phyloP scores from a whole-genome alignment of 345 rosid genomes.

The Eucalyptus cladocalyx region DNA sequence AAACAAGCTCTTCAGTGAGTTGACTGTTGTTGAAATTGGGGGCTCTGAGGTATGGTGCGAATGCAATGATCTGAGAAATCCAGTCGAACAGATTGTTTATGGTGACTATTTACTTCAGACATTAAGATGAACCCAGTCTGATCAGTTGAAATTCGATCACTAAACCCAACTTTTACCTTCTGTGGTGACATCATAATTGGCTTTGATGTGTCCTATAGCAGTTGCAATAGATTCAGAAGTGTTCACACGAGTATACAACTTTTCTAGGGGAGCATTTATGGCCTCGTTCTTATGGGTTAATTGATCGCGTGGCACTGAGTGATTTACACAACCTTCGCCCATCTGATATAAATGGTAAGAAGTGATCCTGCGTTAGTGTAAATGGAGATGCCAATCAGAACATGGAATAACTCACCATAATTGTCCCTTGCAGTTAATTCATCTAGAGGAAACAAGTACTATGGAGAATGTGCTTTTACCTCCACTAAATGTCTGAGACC shows the following conservation, averaged over 20 bases:
- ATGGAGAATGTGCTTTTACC: neutral
- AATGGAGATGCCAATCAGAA: neutral
- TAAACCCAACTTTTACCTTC: neutral
- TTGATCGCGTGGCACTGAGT: neutral
- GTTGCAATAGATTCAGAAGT: neutral
- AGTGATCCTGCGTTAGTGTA: neutral
- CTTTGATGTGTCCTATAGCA: neutral
- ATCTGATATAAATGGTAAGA: neutral
- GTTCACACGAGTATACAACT: neutral
- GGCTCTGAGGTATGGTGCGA: neutral
- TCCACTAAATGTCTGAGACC: neutral
- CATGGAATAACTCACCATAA: neutral
- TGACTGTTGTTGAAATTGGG: neutral
- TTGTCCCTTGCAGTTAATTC: neutral
- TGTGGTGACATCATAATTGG: neutral
- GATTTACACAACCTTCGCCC: conserved; percentile 5
- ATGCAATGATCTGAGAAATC: neutral
- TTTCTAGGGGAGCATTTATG: conserved; percentile 6
- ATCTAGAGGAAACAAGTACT: conserved; percentile 3
- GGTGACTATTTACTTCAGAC: neutral
- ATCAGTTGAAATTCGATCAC: neutral
- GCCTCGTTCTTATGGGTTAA: conserved; percentile 6
- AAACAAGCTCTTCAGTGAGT: neutral
- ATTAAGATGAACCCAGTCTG: neutral
- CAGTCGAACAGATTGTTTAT: neutral